Conservation (phyloP, 176 grass and related monocot species). For the Avena eriantha region DNA sequence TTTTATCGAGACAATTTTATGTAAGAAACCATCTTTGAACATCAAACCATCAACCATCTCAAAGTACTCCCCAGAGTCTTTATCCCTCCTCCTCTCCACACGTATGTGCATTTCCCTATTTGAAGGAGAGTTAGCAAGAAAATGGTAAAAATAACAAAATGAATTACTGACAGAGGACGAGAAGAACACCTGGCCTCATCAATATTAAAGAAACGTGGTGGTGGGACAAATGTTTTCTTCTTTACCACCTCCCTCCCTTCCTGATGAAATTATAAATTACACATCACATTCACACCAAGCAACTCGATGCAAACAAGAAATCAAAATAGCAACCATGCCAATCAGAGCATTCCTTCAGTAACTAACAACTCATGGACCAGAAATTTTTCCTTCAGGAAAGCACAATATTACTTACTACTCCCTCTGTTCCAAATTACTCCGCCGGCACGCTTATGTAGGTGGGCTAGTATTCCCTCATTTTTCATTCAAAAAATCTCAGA, state of each 20-base stretch:
- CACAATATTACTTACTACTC: neutral
- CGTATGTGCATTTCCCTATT: slow-evolving; percentile 87
- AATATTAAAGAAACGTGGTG: slow-evolving; percentile 96
- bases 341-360: slow-evolving; percentile 5
- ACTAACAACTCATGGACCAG: slow-evolving; percentile 16
- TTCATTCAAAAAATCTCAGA: too few species aligned
- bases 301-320: slow-evolving; percentile 37
- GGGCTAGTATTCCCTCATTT: too few species aligned
- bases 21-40: slow-evolving; percentile 98
- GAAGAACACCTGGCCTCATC: slow-evolving; percentile 86
- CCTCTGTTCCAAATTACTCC: too few species aligned
- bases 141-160: slow-evolving; percentile 28
- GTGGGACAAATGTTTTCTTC: slow-evolving; percentile 96
- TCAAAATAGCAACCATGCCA: slow-evolving; percentile 28
- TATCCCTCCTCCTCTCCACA: slow-evolving; percentile 75
- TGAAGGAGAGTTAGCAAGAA: slow-evolving; percentile 45
- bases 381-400: slow-evolving; percentile 21
- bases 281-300: slow-evolving; percentile 5
- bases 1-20: slow-evolving; percentile 89
- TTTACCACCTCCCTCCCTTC: slow-evolving; percentile 83
- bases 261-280: slow-evolving; percentile 66
- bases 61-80: slow-evolving; percentile 82
- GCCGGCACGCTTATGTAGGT: too few species aligned
- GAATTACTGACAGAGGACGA: slow-evolving; percentile 27
- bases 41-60: slow-evolving; percentile 85